A percentile compares a stretch with the other conserved stretches of the same genome.
phyloP scores from a whole-genome alignment of 176 grass and related monocot genomes.

The Cenchrus fungigraminus region DNA sequence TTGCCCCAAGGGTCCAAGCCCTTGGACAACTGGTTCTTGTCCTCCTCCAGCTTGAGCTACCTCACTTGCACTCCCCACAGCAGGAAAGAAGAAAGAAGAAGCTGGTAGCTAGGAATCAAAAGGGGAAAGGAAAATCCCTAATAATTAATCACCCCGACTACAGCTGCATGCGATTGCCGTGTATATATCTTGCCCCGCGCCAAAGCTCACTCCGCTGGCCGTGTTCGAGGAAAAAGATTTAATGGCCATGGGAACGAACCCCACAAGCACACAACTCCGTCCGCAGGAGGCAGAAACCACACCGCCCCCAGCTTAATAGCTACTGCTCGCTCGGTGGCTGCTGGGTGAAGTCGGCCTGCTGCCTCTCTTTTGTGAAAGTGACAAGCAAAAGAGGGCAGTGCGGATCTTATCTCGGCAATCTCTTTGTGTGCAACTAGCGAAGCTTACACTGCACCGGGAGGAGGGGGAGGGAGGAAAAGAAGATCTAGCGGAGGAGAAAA shows the following conservation, averaged over 20 bases:
- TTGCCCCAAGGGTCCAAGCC: slow-evolving; percentile 72
- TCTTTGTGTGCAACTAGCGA: slow-evolving; percentile 53
- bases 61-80: slow-evolving; percentile 36
- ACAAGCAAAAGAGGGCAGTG: slow-evolving; percentile 53
- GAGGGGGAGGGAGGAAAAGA: slow-evolving; percentile 11
- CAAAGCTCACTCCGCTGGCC: slow-evolving; percentile 45
- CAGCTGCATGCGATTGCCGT: slow-evolving; percentile 45
- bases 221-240: slow-evolving; percentile 43
- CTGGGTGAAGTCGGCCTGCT: slow-evolving; percentile 33
- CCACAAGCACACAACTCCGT: slow-evolving; percentile 40
- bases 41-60: slow-evolving; percentile 64
- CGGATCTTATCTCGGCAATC: slow-evolving; percentile 68
- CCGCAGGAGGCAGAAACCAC: slow-evolving; percentile 28
- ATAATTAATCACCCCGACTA: background rate
- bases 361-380: slow-evolving; percentile 66
- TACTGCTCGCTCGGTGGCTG: slow-evolving; percentile 21
- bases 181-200: slow-evolving; percentile 3
- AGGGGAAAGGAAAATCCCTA: background rate
- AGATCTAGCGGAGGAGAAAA: slow-evolving; percentile 22
- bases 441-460: slow-evolving; percentile 32
- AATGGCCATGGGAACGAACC: slow-evolving; percentile 35
- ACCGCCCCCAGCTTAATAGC: slow-evolving; percentile 39
- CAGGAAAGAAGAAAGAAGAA: slow-evolving; percentile 32
- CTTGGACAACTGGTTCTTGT: slow-evolving; percentile 71
- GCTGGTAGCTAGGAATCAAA: slow-evolving; percentile 23